Evolutionary conservation across 352 stramenopile species (phyloP).

Genomic region (Bremia lactucae): DNA sequence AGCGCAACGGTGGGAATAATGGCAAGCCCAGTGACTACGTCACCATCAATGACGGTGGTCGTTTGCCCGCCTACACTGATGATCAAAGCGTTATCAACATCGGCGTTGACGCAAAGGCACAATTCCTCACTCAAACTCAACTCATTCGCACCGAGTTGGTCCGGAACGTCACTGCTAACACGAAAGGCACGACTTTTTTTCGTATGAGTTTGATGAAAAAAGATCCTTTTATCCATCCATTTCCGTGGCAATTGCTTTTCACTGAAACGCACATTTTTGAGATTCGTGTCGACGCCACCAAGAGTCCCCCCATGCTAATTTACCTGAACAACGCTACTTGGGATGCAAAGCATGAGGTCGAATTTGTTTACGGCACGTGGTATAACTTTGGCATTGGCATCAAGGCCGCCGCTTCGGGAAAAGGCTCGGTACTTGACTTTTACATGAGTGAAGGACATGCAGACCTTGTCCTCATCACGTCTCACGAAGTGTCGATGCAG

Average conservation of each 20-base stretch:
- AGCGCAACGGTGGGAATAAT: constrained; percentile 23
- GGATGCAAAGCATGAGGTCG: not conserved
- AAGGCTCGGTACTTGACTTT: constrained; percentile 2
- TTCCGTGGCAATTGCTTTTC: constrained; percentile 53
- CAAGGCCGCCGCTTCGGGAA: constrained; percentile 19
- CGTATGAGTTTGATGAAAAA: constrained; percentile 46
- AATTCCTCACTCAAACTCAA: constrained; percentile 45
- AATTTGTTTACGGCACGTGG: constrained; percentile 33
- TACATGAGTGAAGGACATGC: constrained; percentile 46
- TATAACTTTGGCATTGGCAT: constrained; percentile 61
- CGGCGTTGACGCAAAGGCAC: constrained; percentile 41
- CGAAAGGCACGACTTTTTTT: constrained; percentile 43
- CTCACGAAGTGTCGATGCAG: constrained; percentile 15
- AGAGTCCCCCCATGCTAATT: constrained; percentile 38
- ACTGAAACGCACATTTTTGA: constrained; percentile 51
- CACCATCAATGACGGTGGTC: constrained; percentile 28
- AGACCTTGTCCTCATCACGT: constrained; percentile 30
- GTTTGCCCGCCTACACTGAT: constrained; percentile 42
- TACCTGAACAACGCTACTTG: constrained; percentile 47
- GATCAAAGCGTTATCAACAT: constrained; percentile 54
- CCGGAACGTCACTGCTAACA: constrained; percentile 35
- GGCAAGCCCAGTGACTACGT: constrained; percentile 37
- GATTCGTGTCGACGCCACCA: constrained; percentile 44
- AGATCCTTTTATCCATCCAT: constrained; percentile 24
- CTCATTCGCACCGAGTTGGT: constrained; percentile 62